phyloP scores from a whole-genome alignment of 352 stramenopile species.

The Pythium rhizo-oryzae region DNA sequence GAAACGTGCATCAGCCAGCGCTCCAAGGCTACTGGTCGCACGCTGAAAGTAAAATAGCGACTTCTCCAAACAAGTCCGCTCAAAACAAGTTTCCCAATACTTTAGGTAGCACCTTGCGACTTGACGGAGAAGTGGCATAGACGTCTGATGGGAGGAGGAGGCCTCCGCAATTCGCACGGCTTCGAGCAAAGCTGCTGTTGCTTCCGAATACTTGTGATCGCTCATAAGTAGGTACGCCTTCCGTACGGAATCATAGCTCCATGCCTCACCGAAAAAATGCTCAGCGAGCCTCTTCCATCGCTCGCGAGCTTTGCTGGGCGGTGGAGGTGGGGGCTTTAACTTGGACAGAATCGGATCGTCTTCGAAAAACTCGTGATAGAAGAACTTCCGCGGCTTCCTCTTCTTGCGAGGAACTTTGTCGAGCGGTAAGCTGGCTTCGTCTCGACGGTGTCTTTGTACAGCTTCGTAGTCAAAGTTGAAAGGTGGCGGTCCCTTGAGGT shows the following conservation, averaged over 20 bases:
- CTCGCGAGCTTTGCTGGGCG: conserved; percentile 37
- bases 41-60: conserved; percentile 54
- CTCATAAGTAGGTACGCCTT: conserved; percentile 51
- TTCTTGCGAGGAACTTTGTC: conserved; percentile 47
- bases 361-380: conserved; percentile 79
- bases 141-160: conserved; percentile 16
- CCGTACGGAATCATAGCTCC: conserved; percentile 42
- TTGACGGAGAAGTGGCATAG: conserved; percentile 41
- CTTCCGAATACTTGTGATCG: conserved; percentile 41
- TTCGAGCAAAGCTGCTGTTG: conserved; percentile 32
- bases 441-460: conserved; percentile 33
- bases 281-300: conserved; percentile 47
- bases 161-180: conserved; percentile 33
- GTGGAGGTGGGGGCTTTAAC: conserved; percentile 6
- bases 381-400: conserved; percentile 53
- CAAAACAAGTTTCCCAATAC: conserved; percentile 37
- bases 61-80: conserved; percentile 42
- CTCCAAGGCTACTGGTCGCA: conserved; percentile 44
- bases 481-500: conserved; percentile 28
- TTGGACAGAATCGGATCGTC: conserved; percentile 52
- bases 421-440: conserved; percentile 37
- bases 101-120: conserved; percentile 46
- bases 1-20: conserved; percentile 55
- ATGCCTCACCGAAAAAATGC: conserved; percentile 44
- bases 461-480: conserved; percentile 63